A percentile compares a stretch with the other conserved stretches of the same genome.
Conservation (phyloP, 768 basidiomycete genomes). For the Lactarius trivialis region DNA sequence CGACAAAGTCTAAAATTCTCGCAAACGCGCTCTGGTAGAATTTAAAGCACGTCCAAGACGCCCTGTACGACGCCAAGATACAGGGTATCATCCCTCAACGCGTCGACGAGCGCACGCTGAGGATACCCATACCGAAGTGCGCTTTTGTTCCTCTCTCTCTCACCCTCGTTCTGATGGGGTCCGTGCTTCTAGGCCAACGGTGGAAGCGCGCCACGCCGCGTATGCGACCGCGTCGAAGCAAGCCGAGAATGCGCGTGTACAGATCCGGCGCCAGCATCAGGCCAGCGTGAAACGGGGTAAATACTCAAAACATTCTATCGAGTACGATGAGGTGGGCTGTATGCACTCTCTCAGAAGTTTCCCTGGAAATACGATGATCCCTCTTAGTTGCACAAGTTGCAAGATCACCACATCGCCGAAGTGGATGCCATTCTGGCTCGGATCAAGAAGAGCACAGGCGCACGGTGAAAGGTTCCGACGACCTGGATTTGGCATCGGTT, state of each 20-base stretch:
- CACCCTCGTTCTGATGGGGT: background rate
- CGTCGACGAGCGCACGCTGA: constrained; percentile 64
- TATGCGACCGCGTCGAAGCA: constrained; percentile 50
- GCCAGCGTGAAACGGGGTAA: constrained; percentile 61
- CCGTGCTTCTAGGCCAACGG: constrained; percentile 51
- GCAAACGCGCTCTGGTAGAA: constrained; percentile 45
- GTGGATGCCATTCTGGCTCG: constrained; percentile 59
- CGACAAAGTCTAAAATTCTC: background rate
- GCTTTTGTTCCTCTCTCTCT: constrained; percentile 13
- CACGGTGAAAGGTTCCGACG: constrained; percentile 15
- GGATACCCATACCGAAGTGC: constrained; percentile 75
- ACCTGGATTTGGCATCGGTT: background rate
- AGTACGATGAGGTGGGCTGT: constrained; percentile 62
- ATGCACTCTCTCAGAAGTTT: background rate
- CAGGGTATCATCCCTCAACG: constrained; percentile 68
- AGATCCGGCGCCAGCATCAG: constrained; percentile 67
- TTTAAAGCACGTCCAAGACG: constrained; percentile 68
- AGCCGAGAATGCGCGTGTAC: constrained; percentile 70
- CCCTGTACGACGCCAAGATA: constrained; percentile 67
- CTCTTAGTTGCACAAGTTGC: constrained; percentile 66
- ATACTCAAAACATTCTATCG: constrained; percentile 60
- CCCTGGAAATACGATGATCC: background rate
- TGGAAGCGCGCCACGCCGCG: constrained; percentile 58
- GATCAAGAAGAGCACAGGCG: constrained; percentile 51
- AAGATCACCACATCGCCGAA: constrained; percentile 54